Percentiles rank a stretch among this genome's conserved stretches.
Conservation (phyloP, 164 flowering plant species). For the Hamamelis virginiana region DNA sequence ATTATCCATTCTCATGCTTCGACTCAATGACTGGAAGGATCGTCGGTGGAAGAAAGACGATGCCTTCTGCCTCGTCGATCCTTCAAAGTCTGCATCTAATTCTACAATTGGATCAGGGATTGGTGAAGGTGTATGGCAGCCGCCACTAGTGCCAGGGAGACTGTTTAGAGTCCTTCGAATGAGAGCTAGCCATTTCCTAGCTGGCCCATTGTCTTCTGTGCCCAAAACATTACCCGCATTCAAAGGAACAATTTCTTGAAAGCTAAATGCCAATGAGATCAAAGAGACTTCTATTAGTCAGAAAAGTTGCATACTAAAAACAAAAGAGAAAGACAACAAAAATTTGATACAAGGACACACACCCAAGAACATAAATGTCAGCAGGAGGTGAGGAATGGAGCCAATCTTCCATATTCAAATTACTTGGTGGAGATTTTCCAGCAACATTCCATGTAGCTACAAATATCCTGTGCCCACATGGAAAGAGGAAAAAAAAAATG, state of each 20-base stretch:
- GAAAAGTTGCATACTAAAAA: neutral
- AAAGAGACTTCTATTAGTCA: constrained; percentile 4
- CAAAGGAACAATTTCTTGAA: constrained; percentile 96
- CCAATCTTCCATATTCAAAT: constrained; percentile 91
- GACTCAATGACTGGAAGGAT: constrained; percentile 65
- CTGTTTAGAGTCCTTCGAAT: constrained; percentile 73
- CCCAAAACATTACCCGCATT: constrained; percentile 98
- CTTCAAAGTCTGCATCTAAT: constrained; percentile 87
- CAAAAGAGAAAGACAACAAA: neutral
- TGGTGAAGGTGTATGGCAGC: constrained; percentile 75
- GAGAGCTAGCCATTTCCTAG: constrained; percentile 81
- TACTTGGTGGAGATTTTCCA: constrained; percentile 90
- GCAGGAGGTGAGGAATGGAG: constrained; percentile 96
- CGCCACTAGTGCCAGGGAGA: constrained; percentile 66
- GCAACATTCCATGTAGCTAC: constrained; percentile 99
- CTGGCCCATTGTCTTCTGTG: constrained; percentile 88
- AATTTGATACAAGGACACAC: constrained; percentile 9
- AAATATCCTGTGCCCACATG: constrained; percentile 56
- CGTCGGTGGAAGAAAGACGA: constrained; percentile 63
- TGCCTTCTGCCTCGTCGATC: constrained; percentile 61
- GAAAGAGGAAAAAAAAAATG: constrained; percentile 8
- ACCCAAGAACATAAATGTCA: constrained; percentile 98
- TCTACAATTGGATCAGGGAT: constrained; percentile 81
- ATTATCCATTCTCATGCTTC: constrained; percentile 61
- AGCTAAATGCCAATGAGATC: constrained; percentile 40